Percentiles rank a stretch among this genome's conserved stretches.
Conservation (phyloP, 495 filamentous ascomycete genomes). For the Polyplosphaeria fusca region DNA sequence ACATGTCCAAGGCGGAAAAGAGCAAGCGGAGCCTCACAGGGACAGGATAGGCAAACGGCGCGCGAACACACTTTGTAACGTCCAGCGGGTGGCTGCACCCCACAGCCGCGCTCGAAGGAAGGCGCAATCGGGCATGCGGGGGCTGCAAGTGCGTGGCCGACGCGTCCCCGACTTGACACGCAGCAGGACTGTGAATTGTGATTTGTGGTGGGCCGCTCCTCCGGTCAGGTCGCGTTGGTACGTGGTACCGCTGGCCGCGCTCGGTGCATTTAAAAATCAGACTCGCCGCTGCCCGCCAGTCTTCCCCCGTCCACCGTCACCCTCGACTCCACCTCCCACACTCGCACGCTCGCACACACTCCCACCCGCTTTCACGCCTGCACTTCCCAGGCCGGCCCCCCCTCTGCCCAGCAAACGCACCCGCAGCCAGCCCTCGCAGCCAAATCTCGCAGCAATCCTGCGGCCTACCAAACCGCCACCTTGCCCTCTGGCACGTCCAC, state of each 20-base stretch:
- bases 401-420: background rate
- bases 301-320: background rate
- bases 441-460: constrained; percentile 6
- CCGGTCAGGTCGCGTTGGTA: background rate
- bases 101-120: too few species aligned
- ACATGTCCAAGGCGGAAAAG: too few species aligned
- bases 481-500: constrained; percentile 19
- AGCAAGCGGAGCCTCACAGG: too few species aligned
- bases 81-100: too few species aligned
- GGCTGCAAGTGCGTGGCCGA: constrained; percentile 1
- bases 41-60: too few species aligned
- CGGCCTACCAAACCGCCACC: constrained; percentile 30
- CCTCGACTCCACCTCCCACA: background rate
- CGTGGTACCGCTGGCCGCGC: constrained; percentile 2
- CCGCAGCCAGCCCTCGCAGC: constrained; percentile 2
- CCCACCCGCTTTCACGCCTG: background rate
- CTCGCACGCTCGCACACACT: background rate
- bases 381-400: background rate
- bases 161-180: background rate
- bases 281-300: background rate
- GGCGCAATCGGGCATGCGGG: too few species aligned
- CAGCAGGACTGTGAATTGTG: constrained; percentile 2
- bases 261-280: background rate
- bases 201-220: background rate
- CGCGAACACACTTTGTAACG: too few species aligned